Conservation (phyloP, 108 stramenopile genomes). For the Cylindrotheca fusiformis region DNA sequence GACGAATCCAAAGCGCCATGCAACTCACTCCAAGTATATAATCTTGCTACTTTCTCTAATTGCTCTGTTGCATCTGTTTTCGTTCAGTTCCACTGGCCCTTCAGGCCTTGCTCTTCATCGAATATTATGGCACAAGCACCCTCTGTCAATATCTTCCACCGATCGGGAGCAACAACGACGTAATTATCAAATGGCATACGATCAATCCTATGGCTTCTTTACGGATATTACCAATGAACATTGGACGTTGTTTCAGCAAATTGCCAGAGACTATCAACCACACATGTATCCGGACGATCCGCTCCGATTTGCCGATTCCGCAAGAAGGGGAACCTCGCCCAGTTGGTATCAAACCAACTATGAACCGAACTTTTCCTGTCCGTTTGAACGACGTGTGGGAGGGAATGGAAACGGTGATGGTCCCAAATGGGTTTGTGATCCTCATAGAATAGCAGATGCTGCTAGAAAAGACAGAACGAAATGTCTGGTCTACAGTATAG, state of each 20-base stretch:
- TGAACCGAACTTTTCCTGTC: slow-evolving; percentile 62
- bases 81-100: too few relatives aligned
- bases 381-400: slow-evolving; percentile 45
- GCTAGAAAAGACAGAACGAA: slow-evolving; percentile 1
- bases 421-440: slow-evolving; percentile 68
- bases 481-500: slow-evolving; percentile 51
- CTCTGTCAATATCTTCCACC: too few relatives aligned
- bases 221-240: slow-evolving; percentile 27
- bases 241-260: slow-evolving; percentile 32
- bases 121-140: too few relatives aligned
- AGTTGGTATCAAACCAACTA: slow-evolving; percentile 36
- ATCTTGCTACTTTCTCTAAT: too few relatives aligned
- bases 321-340: slow-evolving; percentile 25
- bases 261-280: slow-evolving; percentile 13
- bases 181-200: slow-evolving; percentile 22
- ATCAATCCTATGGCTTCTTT: slow-evolving; percentile 41
- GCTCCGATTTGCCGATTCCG: not conserved
- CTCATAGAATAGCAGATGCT: slow-evolving; percentile 31
- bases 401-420: slow-evolving; percentile 42
- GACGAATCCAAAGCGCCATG: too few relatives aligned
- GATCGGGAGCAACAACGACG: too few relatives aligned
- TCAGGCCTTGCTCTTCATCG: too few relatives aligned
- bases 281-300: slow-evolving; percentile 21
- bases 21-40: too few relatives aligned
- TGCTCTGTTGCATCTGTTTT: too few relatives aligned